Conservation (phyloP, 2,329 filamentous ascomycete species). For the Lachnellula arida region DNA sequence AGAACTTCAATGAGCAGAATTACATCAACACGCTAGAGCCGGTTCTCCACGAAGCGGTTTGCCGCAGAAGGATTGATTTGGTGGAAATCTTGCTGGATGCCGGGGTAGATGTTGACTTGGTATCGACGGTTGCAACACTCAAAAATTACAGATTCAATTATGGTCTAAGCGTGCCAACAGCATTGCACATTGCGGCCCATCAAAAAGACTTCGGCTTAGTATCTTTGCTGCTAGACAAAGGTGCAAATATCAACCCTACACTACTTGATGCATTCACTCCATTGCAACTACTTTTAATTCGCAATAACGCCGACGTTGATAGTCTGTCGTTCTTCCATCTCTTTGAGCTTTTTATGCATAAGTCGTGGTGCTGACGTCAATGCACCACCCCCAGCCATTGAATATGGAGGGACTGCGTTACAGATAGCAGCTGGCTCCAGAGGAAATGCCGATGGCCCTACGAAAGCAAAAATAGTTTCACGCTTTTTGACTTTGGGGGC, state of each 20-base stretch:
- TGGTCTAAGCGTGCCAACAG: background rate
- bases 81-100: background rate
- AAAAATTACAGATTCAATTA: too few species aligned
- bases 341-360: background rate
- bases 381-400: background rate
- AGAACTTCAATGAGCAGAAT: background rate
- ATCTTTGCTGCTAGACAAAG: background rate
- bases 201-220: background rate
- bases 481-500: background rate
- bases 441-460: background rate
- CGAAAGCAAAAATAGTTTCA: background rate
- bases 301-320: background rate
- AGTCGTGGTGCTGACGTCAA: background rate
- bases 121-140: background rate
- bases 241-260: background rate
- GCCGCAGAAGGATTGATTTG: background rate
- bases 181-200: background rate
- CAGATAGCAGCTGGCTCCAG: background rate
- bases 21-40: background rate
- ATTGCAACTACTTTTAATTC: background rate
- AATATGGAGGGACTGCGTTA: background rate
- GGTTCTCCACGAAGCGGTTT: background rate
- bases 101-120: background rate
- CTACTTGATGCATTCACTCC: background rate
- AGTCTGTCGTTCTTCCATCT: background rate